Evolutionary conservation across 257 asterid species (phyloP), one percentile per base, ranked within the genome.

Genomic region (Catharanthus roseus): DNA sequence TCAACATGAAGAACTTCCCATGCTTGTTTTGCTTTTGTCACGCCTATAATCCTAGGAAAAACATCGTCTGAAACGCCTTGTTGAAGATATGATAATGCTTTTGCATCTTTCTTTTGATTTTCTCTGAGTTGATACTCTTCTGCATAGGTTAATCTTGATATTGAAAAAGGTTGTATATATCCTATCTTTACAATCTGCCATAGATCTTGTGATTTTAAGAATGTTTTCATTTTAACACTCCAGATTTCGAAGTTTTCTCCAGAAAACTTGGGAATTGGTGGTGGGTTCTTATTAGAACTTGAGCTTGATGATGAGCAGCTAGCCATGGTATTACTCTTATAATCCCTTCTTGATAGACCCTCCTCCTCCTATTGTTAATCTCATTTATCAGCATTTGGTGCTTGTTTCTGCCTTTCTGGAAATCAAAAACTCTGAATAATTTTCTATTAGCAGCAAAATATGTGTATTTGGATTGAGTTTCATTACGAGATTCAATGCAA

Each of bases 31-130:
- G 61, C 72, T 8, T 33, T 68, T 9, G 61, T 68, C 29, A 61
- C 72, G n/a, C 16, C 61, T 1, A 49, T 68, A 51, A 68, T 68
- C 41, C 1, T 68, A 0, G 39, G 60, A 47, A 68, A 68, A 15
- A 45, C n/a, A 49, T 49, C 61, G 49, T 68, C 72, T 9, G 72
- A 49, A 47, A 68, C 21, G 29, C 72, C 72, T 47, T 68, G 72
- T 16, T 49, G 72, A 51, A 68, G 39, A 42, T 47, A 68, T 16
- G 42, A 68, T 15, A 68, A 19, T 41, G 72, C 72, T 33, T 50
- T 68, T 16, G 72, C 72, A 49, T 68, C 44, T 24, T 47, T 29
- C 61, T 28, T 68, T n/a, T 6, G 28, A 44, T 29, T 68, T 49
- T 68, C 72, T 9, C 26, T 28, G 44, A 28, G 3, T 31, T 60